Evolutionary conservation across 2,329 filamentous ascomycete genomes (phyloP), one percentile per base, ranked within the genome.

Genomic region (Whalleya microplaca): DNA sequence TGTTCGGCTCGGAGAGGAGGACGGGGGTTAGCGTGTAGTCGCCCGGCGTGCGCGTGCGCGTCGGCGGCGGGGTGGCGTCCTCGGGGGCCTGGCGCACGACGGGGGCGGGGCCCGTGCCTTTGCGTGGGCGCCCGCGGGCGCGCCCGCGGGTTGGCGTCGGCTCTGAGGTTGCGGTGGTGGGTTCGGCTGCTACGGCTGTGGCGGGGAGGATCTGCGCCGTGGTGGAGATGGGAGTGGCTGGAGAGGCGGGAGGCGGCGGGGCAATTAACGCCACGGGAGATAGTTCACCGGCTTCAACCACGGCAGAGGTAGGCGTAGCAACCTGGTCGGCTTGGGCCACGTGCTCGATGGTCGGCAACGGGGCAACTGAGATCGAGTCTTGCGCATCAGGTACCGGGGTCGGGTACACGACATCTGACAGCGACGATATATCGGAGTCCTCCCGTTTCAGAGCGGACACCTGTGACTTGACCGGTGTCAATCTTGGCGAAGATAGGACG

Each of bases 11-110:
- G 0, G 87, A 86, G 0, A 97, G 84, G 0, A 97, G 81, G 12
- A 88, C 80, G 0, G 86, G 82, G 0, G 92, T 96, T 19, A 94
- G 85, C 27, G 91, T 88, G 74, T 98, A 98, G 73, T 95, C 91
- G 1, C 90, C 89, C 0, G 88, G 88, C 0, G 78, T 76, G 29
- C 90, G 87, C 44, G 51, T 65, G 18, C 62, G 64, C 12, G 51
- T 23, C n/a, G 50, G 48, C 7, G 53, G 32, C 32, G 43, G 4
- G 23, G 8, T 42, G 49, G 19, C n/a, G n/a, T 66, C 66, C 1
- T 66, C 21, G 70, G 71, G 14, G 69, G 72, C 2, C 16, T 55
- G 58, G 32, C 20, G 54, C 23, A n/a, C 48, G 7, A 65, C 59
- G 47, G 74, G 66, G 3, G 68, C 68, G 3, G 68, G n/a, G n/a